Conservation (phyloP, 2,329 filamentous ascomycete genomes). For the Fusarium verrucosum region DNA sequence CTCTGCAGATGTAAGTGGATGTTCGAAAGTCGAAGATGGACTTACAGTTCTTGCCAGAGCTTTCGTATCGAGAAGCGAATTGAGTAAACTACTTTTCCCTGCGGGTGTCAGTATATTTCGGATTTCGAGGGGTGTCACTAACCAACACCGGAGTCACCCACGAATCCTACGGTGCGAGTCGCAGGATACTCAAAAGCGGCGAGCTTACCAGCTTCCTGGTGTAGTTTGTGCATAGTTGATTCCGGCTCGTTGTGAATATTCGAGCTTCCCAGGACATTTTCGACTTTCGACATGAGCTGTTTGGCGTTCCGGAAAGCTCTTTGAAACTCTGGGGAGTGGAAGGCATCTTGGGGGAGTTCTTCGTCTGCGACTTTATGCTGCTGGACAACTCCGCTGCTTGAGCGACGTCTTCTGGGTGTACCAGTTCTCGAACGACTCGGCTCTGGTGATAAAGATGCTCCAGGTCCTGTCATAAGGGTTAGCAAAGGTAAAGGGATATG, state of each 20-base stretch:
- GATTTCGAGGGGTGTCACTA: constrained; percentile 5
- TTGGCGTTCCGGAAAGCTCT: constrained; percentile 48
- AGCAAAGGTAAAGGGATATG: not conserved
- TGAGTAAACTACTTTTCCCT: constrained; percentile 61
- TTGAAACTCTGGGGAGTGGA: constrained; percentile 51
- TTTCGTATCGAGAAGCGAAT: constrained; percentile 55
- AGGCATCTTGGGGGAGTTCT: constrained; percentile 48
- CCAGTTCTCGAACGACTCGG: not conserved
- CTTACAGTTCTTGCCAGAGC: constrained; percentile 56
- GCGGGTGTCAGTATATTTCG: not conserved
- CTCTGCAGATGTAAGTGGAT: constrained; percentile 47
- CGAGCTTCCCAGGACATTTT: constrained; percentile 48
- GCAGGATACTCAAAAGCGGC: constrained; percentile 51
- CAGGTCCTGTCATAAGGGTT: not conserved
- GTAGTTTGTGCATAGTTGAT: constrained; percentile 52
- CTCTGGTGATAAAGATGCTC: constrained; percentile 23
- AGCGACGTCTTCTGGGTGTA: constrained; percentile 13
- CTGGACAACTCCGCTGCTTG: not conserved
- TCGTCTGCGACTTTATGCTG: constrained; percentile 46
- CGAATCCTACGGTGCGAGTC: constrained; percentile 56
- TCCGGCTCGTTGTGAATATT: constrained; percentile 49
- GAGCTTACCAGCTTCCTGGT: constrained; percentile 47
- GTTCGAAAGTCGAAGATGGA: not conserved
- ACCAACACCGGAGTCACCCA: constrained; percentile 60
- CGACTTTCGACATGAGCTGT: constrained; percentile 45